Conservation (phyloP, 257 asterid genomes). For the Capsicum chinense region DNA sequence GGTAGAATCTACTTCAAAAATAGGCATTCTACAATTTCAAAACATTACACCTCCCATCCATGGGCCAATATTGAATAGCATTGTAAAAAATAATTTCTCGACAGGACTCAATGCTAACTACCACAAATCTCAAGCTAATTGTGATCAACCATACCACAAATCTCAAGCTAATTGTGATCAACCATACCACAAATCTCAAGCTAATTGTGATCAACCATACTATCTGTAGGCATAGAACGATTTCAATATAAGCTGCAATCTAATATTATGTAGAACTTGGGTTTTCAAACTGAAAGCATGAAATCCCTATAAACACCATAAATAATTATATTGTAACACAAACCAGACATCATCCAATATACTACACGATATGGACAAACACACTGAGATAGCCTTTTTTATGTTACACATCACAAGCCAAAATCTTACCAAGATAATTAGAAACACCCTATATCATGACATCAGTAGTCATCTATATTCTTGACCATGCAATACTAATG, state of each 20-base stretch:
- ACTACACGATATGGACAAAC: not conserved
- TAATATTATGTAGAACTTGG: not conserved
- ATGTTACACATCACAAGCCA: not conserved
- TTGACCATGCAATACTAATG: slow-evolving; percentile 10
- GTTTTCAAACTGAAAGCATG: slow-evolving; percentile 25
- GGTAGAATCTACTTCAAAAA: not conserved
- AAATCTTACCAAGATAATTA: not conserved
- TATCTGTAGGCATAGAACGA: not conserved
- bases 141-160: not conserved
- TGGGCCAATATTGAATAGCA: slow-evolving; percentile 17
- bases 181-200: not conserved
- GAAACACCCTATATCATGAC: not conserved
- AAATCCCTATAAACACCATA: not conserved
- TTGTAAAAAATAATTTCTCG: not conserved
- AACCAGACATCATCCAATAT: not conserved
- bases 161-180: too few species aligned
- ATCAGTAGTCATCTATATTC: not conserved
- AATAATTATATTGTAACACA: slow-evolving; percentile 4
- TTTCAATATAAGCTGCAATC: slow-evolving; percentile 9
- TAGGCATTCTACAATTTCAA: slow-evolving; percentile 12
- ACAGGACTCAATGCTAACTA: not conserved
- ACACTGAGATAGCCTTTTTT: not conserved
- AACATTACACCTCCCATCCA: slow-evolving; percentile 20
- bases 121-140: slow-evolving; percentile 1
- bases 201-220: not conserved